These are phyloP conservation scores for Cercophora scortea DNA, from an alignment of 495 filamentous ascomycete species.

Conservation along the genomic window DNA sequence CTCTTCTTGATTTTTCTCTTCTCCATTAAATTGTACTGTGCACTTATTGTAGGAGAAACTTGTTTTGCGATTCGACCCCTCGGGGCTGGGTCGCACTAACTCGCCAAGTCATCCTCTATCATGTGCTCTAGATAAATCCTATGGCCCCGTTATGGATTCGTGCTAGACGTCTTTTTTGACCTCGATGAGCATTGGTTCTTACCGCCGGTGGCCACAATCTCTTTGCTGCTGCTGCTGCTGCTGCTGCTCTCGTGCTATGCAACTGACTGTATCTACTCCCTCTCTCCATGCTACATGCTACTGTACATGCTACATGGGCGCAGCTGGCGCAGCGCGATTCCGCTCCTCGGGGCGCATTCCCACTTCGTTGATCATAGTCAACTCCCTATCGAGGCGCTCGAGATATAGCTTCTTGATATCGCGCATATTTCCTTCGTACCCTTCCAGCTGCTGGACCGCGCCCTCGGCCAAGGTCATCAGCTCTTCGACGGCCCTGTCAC, in stretches of 20 bases:
- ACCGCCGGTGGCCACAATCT: conserved; percentile 56
- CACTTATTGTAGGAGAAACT: conserved; percentile 82
- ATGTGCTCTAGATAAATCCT: conserved; percentile 48
- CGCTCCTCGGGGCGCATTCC: conserved; percentile 17
- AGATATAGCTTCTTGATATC: conserved; percentile 12
- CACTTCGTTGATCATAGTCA: conserved; percentile 10
- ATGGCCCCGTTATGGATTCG: conserved; percentile 54
- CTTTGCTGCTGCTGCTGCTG: background rate
- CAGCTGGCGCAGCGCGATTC: background rate
- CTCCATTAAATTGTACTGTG: conserved; percentile 52
- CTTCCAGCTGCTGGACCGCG: conserved; percentile 8
- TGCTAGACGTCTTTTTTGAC: conserved; percentile 37
- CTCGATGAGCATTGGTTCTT: conserved; percentile 49
- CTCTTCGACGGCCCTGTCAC: conserved; percentile 14
- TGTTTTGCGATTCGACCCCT: conserved; percentile 17
- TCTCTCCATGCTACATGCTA: too few relatives aligned
- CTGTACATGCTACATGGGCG: background rate
- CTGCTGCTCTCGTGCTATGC: background rate
- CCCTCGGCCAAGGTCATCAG: conserved; percentile 15
- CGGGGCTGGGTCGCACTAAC: conserved; percentile 1
- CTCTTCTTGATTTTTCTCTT: conserved; percentile 25
- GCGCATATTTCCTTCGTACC: conserved; percentile 11
- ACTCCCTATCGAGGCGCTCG: conserved; percentile 16
- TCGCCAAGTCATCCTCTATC: conserved; percentile 53
- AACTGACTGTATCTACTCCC: background rate